A percentile compares a stretch with the other conserved stretches of the same genome.
phyloP scores from a whole-genome alignment of 73 alveolate species.

The Urostyla sp. region DNA sequence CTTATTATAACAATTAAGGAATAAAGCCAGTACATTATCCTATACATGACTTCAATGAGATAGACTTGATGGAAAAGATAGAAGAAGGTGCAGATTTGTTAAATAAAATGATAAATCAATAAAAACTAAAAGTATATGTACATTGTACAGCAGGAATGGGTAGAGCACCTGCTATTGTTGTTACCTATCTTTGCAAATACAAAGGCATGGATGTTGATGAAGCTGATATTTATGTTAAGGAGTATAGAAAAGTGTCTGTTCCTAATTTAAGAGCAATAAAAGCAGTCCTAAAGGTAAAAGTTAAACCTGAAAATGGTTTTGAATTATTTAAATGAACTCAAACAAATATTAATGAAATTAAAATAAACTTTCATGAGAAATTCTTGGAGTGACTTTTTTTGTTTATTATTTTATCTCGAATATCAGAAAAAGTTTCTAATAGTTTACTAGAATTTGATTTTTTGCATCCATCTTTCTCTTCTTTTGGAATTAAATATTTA shows the following conservation, averaged over 20 bases:
- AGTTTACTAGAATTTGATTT: too few relatives aligned
- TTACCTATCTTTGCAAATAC: conserved; percentile 75
- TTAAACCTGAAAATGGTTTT: too few relatives aligned
- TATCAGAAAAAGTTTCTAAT: too few relatives aligned
- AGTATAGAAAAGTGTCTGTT: conserved; percentile 62
- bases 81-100: conserved; percentile 74
- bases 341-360: too few relatives aligned
- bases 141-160: conserved; percentile 94
- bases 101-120: conserved; percentile 65
- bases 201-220: conserved; percentile 71
- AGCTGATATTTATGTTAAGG: conserved; percentile 70
- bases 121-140: conserved; percentile 70
- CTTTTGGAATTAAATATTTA: too few relatives aligned
- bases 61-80: conserved; percentile 67
- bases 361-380: too few relatives aligned
- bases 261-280: conserved; percentile 59
- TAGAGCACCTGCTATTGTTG: conserved; percentile 82
- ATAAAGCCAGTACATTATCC: conserved; percentile 74
- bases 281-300: too few relatives aligned
- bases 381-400: too few relatives aligned
- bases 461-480: too few relatives aligned
- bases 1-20: conserved; percentile 46
- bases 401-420: too few relatives aligned
- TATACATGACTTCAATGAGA: conserved; percentile 78
- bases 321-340: too few relatives aligned